phyloP scores from a whole-genome alignment of 306 rosid genomes.

The Citrullus colocynthis region DNA sequence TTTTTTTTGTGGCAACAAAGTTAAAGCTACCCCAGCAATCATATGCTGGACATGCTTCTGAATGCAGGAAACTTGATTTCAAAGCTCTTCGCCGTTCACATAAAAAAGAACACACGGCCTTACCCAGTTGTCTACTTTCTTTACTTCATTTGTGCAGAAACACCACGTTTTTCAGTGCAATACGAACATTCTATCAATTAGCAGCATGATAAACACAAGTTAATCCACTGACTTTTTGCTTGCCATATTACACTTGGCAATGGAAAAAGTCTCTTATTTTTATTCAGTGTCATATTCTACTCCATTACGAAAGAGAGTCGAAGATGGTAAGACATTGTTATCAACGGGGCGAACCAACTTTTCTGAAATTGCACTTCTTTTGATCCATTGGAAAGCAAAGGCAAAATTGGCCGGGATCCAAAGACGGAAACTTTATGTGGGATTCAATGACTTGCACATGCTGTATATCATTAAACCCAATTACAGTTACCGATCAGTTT shows the following conservation, averaged over 20 bases:
- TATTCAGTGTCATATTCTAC: neutral
- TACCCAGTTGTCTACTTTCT: neutral
- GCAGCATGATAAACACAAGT: neutral
- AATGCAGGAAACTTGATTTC: constrained; percentile 7
- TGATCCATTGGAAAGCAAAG: neutral
- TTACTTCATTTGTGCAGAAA: constrained; percentile 8
- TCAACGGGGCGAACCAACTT: neutral
- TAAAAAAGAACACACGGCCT: neutral
- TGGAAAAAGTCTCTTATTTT: neutral
- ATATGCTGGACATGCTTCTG: neutral
- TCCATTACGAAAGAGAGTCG: neutral
- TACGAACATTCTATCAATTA: neutral
- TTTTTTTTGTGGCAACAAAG: constrained; percentile 2
- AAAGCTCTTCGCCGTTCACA: neutral
- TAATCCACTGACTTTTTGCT: neutral
- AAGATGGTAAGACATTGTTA: neutral
- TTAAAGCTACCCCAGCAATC: neutral
- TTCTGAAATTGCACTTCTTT: neutral
- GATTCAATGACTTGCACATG: neutral
- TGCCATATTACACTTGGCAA: neutral
- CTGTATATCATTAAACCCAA: neutral
- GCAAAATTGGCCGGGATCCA: neutral
- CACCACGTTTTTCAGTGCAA: neutral
- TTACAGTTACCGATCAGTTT: neutral
- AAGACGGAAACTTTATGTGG: neutral